Conservation (phyloP, 768 basidiomycete species). For the Chalciporus sphaerocephalus region DNA sequence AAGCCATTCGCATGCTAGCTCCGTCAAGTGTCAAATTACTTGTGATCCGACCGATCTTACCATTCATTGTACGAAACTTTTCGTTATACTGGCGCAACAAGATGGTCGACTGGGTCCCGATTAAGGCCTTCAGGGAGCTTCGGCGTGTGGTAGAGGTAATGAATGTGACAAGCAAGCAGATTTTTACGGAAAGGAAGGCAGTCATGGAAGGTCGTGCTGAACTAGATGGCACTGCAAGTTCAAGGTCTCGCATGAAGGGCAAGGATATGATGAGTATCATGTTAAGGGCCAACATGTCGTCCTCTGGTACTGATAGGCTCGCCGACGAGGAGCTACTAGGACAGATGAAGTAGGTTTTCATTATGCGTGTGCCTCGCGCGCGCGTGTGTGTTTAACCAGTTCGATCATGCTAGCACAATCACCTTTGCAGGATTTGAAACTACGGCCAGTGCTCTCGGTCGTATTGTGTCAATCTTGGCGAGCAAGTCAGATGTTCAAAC, state of each 20-base stretch:
- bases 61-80: slow-evolving; percentile 27
- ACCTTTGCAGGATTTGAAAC: slow-evolving; percentile 33
- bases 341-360: slow-evolving; percentile 34
- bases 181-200: slow-evolving; percentile 31
- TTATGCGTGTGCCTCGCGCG: background rate
- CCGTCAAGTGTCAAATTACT: slow-evolving; percentile 23
- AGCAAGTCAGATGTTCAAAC: slow-evolving; percentile 27
- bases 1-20: slow-evolving; percentile 28
- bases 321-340: slow-evolving; percentile 35
- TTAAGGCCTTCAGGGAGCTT: slow-evolving; percentile 25
- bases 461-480: slow-evolving; percentile 34
- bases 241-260: slow-evolving; percentile 16
- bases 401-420: slow-evolving; percentile 28
- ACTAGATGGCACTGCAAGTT: slow-evolving; percentile 6
- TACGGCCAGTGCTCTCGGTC: slow-evolving; percentile 30
- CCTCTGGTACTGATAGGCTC: slow-evolving; percentile 29
- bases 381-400: no score
- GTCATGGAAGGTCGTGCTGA: slow-evolving; percentile 11
- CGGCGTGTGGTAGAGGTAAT: slow-evolving; percentile 28
- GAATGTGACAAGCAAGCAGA: slow-evolving; percentile 24
- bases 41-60: slow-evolving; percentile 32
- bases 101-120: slow-evolving; percentile 32
- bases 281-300: slow-evolving; percentile 31
- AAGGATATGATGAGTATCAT: slow-evolving; percentile 40
- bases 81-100: slow-evolving; percentile 31